Percentiles rank a stretch among this genome's conserved stretches.
phyloP scores from a whole-genome alignment of 306 rosid genomes.

The Vigna trinervia region DNA sequence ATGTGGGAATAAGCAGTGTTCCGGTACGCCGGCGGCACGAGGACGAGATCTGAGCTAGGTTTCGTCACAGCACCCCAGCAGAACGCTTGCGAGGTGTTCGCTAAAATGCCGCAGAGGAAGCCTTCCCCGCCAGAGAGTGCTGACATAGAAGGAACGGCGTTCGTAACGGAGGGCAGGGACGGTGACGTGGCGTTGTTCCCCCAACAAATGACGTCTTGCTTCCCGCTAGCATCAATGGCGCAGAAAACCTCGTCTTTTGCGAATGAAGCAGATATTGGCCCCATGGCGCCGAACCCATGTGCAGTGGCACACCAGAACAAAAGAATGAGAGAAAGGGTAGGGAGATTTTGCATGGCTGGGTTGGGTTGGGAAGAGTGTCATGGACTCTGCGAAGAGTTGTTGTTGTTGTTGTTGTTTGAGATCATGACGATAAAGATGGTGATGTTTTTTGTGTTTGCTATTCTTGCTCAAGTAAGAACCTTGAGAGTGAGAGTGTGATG shows the following conservation, averaged over 20 bases:
- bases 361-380: conserved; percentile 45
- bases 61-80: conserved; percentile 64
- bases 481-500: conserved; percentile 38
- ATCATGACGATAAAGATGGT: background rate
- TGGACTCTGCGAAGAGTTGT: conserved; percentile 41
- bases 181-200: conserved; percentile 64
- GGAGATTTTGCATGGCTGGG: conserved; percentile 62
- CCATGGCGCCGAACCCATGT: conserved; percentile 82
- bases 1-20: conserved; percentile 67
- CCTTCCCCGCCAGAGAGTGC: conserved; percentile 91
- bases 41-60: conserved; percentile 67
- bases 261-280: conserved; percentile 81
- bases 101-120: conserved; percentile 78
- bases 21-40: conserved; percentile 66
- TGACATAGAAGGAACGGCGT: conserved; percentile 71
- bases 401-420: background rate
- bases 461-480: conserved; percentile 44
- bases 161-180: conserved; percentile 12
- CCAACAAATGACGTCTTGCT: conserved; percentile 84
- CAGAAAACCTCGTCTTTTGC: conserved; percentile 76
- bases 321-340: conserved; percentile 22
- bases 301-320: background rate
- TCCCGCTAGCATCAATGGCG: conserved; percentile 89
- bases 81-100: conserved; percentile 72
- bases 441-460: conserved; percentile 29